Base-by-base conservation (phyloP, 1,284 basidiomycete species). In the Anthracocystis panici-leucophaei region DNA sequence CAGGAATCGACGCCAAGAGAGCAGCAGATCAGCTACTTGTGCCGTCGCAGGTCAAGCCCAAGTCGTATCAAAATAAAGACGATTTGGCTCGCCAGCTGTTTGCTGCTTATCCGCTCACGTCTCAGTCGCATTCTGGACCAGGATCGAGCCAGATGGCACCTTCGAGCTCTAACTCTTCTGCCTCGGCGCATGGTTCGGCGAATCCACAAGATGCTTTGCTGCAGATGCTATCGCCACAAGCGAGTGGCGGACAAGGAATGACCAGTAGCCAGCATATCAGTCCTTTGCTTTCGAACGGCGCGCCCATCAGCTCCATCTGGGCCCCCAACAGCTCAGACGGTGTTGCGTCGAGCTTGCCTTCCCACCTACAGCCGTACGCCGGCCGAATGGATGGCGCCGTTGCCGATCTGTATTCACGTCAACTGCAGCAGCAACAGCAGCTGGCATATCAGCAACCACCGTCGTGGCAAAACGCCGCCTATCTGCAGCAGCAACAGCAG, bases 261-360 rank as follows among this genome's bases (percentile, higher is more conserved):
- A 38, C 23, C 25, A 50, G 20, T 45, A 48, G 50, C 23, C 57
- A 52, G 5, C 49, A 51, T 5, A 25, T 46, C 52, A 70, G 60
- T 27, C 29, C 53, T 12, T 51, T 74, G 57, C 61, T 74, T 3
- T 42, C 61, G 6, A 74, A 74, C 23, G 70, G 70, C 6, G 62
- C 72, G 2, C 59, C 72, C 2, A 65, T 75, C 63, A 75, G 66
- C 57, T 75, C 72, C 23, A 75, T 75, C 59, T 75, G 72, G 72
- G 72, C 66, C 3, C 65, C 62, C 8, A 75, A 51, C 46, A 49
- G 59, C 6, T 60, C 66, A 1, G 63, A 69, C 2, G 42, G 49
- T 14, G 51, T n/a, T 2, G 40, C 50, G 33, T 9, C 53, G n/a
- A 46, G 25, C 27, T 25, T 64, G 57, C 57, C 61, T 27, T 33